These are phyloP conservation scores for Phytophthora niederhauseri DNA, from an alignment of 352 stramenopile genomes.

Conservation along the genomic window DNA sequence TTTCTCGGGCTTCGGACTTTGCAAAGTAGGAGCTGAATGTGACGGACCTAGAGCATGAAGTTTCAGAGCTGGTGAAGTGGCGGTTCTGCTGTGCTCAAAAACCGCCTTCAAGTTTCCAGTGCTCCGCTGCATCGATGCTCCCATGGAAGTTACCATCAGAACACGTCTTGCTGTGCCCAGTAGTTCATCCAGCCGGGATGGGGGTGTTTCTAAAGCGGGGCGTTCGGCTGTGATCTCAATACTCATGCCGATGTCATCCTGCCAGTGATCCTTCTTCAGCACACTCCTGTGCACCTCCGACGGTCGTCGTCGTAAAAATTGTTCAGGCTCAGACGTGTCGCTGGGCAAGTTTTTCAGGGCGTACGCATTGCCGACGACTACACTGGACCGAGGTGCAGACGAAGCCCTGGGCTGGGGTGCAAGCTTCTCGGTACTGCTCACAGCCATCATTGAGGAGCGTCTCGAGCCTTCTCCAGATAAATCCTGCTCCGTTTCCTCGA, in stretches of 20 bases:
- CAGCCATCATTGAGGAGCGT: conserved; percentile 20
- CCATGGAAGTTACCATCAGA: conserved; percentile 19
- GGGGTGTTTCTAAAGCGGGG: conserved; percentile 25
- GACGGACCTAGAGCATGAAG: conserved; percentile 17
- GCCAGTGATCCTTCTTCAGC: conserved; percentile 44
- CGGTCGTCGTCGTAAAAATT: conserved; percentile 58
- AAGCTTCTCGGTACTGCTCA: conserved; percentile 9
- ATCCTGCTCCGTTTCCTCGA: conserved; percentile 29
- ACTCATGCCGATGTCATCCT: conserved; percentile 51
- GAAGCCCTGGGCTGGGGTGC: conserved; percentile 17
- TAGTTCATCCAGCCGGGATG: conserved; percentile 20
- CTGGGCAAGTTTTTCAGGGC: conserved; percentile 22
- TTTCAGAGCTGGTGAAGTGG: conserved; percentile 3
- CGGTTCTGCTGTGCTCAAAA: conserved; percentile 5
- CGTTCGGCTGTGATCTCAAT: conserved; percentile 67
- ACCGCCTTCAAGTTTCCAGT: not conserved
- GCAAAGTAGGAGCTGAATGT: conserved; percentile 23
- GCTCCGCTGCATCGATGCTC: conserved; percentile 17
- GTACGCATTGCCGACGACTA: conserved; percentile 36
- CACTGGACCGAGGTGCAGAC: conserved; percentile 35
- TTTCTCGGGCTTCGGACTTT: conserved; percentile 9
- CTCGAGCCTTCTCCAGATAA: conserved; percentile 3
- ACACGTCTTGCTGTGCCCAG: conserved; percentile 24
- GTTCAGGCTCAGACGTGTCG: conserved; percentile 43
- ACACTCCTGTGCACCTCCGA: conserved; percentile 41